Conservation (phyloP, 192 early-diverging fungal species). For the Entophlyctis helioformis region DNA sequence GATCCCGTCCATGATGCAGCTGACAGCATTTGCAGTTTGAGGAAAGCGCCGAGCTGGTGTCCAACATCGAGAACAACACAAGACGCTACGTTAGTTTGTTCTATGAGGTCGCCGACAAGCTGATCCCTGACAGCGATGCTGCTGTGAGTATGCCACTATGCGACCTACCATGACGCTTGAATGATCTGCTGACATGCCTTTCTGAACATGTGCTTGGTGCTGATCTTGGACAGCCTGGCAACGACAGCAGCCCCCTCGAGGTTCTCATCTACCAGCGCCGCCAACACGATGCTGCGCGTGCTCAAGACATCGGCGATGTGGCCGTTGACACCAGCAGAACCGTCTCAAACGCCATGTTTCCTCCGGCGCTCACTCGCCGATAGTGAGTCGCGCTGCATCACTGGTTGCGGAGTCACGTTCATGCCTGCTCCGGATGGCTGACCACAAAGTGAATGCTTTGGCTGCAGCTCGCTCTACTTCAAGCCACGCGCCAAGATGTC, state of each 20-base stretch:
- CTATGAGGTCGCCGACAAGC: conserved; percentile 56
- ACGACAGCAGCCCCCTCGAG: conserved; percentile 71
- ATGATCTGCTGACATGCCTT: background rate
- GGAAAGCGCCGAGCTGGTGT: conserved; percentile 16
- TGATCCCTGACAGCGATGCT: conserved; percentile 29
- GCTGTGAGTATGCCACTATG: conserved; percentile 14
- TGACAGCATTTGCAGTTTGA: conserved; percentile 13
- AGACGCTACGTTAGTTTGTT: conserved; percentile 75
- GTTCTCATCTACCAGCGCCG: conserved; percentile 79
- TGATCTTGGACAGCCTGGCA: conserved; percentile 12
- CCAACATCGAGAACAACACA: conserved; percentile 73
- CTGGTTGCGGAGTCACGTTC: too few relatives aligned
- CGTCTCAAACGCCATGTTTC: too few relatives aligned
- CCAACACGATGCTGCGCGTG: conserved; percentile 28
- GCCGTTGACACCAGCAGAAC: too few relatives aligned
- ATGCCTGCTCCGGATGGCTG: background rate
- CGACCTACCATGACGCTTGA: background rate
- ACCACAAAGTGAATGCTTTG: too few relatives aligned
- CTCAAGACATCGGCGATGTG: too few relatives aligned
- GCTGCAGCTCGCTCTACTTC: conserved; percentile 62
- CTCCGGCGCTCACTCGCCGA: conserved; percentile 70
- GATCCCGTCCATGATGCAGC: background rate
- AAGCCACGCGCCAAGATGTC: conserved; percentile 53
- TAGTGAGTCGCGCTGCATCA: too few relatives aligned
- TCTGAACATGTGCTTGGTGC: background rate